Evolutionary conservation across 768 basidiomycete genomes (phyloP).

Genomic region (Tulasnella sp.): DNA sequence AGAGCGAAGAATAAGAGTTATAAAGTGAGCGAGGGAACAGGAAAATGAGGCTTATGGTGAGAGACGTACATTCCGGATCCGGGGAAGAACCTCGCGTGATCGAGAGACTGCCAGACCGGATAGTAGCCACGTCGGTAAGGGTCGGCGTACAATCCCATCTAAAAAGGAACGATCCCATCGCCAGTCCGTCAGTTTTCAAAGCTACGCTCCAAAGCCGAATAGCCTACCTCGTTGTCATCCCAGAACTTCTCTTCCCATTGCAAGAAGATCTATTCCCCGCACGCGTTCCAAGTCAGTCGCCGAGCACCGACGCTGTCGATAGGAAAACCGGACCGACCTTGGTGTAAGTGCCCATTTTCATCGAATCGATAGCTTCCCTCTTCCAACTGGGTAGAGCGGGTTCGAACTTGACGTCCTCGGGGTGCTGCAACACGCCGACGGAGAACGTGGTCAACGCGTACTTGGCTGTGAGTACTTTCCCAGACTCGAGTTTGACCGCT

Average conservation of each 20-base stretch:
- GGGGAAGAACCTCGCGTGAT: conserved; percentile 50
- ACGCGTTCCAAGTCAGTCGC: too few species aligned
- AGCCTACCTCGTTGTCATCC: conserved; percentile 39
- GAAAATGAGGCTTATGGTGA: neutral
- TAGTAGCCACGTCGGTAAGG: conserved; percentile 41
- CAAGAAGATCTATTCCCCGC: conserved; percentile 41
- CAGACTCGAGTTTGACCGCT: conserved; percentile 41
- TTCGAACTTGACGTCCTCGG: conserved; percentile 49
- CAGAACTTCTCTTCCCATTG: conserved; percentile 57
- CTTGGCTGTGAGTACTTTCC: conserved; percentile 41
- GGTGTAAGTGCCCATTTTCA: conserved; percentile 58
- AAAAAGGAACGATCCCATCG: conserved; percentile 30
- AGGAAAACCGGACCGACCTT: conserved; percentile 30
- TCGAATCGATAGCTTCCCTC: conserved; percentile 53
- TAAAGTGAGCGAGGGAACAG: neutral
- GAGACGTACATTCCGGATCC: conserved; percentile 42
- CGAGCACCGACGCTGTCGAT: neutral
- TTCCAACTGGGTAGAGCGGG: conserved; percentile 54
- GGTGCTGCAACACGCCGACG: conserved; percentile 54
- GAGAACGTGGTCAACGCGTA: conserved; percentile 63
- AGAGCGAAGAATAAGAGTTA: neutral
- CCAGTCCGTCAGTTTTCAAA: too few species aligned
- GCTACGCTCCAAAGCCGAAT: too few species aligned
- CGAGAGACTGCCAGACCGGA: conserved; percentile 60
- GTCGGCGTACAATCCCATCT: conserved; percentile 55